Evolutionary conservation across 2,329 filamentous ascomycete species (phyloP).

Genomic region (Botrytis elliptica): DNA sequence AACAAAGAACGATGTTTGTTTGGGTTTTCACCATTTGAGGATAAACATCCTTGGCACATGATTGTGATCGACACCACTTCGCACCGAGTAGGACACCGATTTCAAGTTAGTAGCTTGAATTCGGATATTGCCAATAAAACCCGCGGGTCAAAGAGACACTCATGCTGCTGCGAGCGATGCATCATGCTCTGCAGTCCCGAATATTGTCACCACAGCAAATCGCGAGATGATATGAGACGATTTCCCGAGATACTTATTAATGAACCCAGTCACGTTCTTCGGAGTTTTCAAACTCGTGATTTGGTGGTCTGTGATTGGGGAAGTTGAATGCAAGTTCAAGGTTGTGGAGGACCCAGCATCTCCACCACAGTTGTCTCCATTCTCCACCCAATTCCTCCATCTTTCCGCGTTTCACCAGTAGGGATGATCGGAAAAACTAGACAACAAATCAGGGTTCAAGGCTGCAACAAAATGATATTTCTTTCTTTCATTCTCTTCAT

Average conservation of each 20-base stretch:
- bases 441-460: not conserved
- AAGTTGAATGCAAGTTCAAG: conserved; percentile 13
- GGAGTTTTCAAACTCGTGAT: not conserved
- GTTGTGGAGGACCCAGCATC: conserved; percentile 7
- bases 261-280: conserved; percentile 8
- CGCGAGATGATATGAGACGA: not conserved
- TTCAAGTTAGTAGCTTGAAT: not conserved
- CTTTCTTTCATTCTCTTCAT: not conserved
- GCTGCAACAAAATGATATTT: not conserved
- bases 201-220: not conserved
- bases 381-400: conserved; percentile 11
- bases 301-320: conserved; percentile 12
- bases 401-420: conserved; percentile 10
- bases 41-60: conserved; percentile 1
- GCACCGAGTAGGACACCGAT: conserved; percentile 16
- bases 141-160: not conserved
- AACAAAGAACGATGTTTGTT: conserved; percentile 5
- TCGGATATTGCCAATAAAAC: not conserved
- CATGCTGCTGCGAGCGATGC: not conserved
- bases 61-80: conserved; percentile 7
- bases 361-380: conserved; percentile 6
- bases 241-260: not conserved
- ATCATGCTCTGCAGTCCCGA: not conserved
- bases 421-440: not conserved
- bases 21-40: conserved; percentile 3